Evolutionary conservation across 352 stramenopile species (phyloP).

Genomic region (Halophytophthora batemanensis): DNA sequence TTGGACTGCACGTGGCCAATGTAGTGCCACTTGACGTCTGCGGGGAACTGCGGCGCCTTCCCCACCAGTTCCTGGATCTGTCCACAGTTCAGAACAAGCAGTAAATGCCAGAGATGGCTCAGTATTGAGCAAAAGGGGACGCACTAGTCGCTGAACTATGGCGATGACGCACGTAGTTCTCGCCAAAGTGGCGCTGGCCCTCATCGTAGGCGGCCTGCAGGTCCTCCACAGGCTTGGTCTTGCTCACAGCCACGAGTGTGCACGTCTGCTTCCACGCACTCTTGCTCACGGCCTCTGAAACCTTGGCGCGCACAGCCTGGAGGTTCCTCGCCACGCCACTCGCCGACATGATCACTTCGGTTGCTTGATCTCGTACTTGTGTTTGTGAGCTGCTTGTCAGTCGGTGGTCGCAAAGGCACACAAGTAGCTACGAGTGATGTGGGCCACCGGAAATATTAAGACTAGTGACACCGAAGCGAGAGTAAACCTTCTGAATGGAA

Average conservation of each 20-base stretch:
- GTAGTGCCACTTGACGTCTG: slow-evolving; percentile 96
- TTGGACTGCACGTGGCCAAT: slow-evolving; percentile 99
- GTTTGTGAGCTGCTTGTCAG: too few relatives aligned
- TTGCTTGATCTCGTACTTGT: neutral
- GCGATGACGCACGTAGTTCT: slow-evolving; percentile 94
- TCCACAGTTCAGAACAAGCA: slow-evolving; percentile 1
- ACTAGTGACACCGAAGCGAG: too few relatives aligned
- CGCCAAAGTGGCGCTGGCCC: slow-evolving; percentile 94
- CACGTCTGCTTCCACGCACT: slow-evolving; percentile 58
- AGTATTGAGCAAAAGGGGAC: slow-evolving; percentile 10
- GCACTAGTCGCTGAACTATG: too few relatives aligned
- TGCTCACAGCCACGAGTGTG: slow-evolving; percentile 92
- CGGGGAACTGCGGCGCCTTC: slow-evolving; percentile 88
- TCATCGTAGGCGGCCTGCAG: slow-evolving; percentile 88
- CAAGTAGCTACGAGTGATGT: too few relatives aligned
- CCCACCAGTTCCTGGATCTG: slow-evolving; percentile 95
- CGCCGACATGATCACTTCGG: slow-evolving; percentile 16
- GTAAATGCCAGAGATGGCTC: slow-evolving; percentile 11
- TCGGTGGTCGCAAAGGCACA: too few relatives aligned
- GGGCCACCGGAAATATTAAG: too few relatives aligned
- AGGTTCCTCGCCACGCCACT: slow-evolving; percentile 54
- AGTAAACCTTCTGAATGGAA: too few relatives aligned
- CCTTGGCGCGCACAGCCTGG: slow-evolving; percentile 49
- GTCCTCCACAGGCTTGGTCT: slow-evolving; percentile 91
- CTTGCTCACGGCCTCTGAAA: slow-evolving; percentile 55